Evolutionary conservation across 192 early-diverging fungal species (phyloP).

Genomic region (Coemansia pectinata): DNA sequence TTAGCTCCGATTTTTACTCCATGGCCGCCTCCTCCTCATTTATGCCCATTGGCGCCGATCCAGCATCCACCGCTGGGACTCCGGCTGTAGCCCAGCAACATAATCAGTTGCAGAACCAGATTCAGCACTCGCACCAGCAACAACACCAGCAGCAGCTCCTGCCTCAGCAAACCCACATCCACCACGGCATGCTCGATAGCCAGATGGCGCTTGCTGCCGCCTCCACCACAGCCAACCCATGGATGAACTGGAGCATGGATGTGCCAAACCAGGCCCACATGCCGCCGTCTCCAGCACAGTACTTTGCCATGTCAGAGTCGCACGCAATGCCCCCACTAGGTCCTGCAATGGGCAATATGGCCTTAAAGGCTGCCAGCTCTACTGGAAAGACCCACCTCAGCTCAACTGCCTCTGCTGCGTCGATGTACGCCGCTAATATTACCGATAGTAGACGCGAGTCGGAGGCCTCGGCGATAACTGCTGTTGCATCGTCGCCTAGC

Average conservation of each 20-base stretch:
- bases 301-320: slow-evolving; percentile 10
- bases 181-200: slow-evolving; percentile 9
- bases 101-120: slow-evolving; percentile 11
- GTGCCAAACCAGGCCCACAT: slow-evolving; percentile 11
- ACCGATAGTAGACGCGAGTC: slow-evolving; percentile 55
- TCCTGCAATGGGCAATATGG: background rate
- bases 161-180: background rate
- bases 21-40: slow-evolving; percentile 37
- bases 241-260: slow-evolving; percentile 37
- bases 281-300: background rate
- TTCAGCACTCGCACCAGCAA: slow-evolving; percentile 13
- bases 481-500: slow-evolving; percentile 39
- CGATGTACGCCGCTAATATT: slow-evolving; percentile 46
- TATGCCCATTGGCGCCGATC: slow-evolving; percentile 20
- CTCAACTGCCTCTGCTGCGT: slow-evolving; percentile 15
- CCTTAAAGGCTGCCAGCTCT: background rate
- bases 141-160: slow-evolving; percentile 14
- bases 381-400: slow-evolving; percentile 1
- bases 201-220: slow-evolving; percentile 32
- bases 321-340: slow-evolving; percentile 1
- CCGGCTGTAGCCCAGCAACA: slow-evolving; percentile 3
- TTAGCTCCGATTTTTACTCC: slow-evolving; percentile 29
- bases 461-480: slow-evolving; percentile 50
- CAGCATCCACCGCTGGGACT: background rate
- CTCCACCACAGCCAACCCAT: slow-evolving; percentile 23